These are phyloP conservation scores for Exophiala sp. DNA, from an alignment of 2,329 filamentous ascomycete genomes.

Conservation along the genomic window DNA sequence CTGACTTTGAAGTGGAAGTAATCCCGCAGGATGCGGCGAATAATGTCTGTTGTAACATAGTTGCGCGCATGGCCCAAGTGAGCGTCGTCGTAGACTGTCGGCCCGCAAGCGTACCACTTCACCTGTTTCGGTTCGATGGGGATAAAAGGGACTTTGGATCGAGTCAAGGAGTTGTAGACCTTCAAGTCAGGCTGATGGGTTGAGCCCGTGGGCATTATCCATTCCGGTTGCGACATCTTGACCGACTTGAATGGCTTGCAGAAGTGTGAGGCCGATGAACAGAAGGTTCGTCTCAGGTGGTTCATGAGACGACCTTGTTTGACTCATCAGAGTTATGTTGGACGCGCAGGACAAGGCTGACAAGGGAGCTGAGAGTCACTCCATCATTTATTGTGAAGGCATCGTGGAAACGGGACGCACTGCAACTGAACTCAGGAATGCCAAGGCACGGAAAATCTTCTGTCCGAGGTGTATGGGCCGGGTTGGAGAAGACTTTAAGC, in stretches of 20 bases:
- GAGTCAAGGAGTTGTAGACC: constrained; percentile 74
- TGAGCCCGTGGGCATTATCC: constrained; percentile 39
- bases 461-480: too few relatives aligned
- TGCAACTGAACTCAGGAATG: neutral
- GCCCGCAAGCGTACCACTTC: constrained; percentile 84
- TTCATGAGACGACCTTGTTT: constrained; percentile 15
- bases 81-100: constrained; percentile 76
- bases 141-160: constrained; percentile 66
- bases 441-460: too few relatives aligned
- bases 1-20: constrained; percentile 78
- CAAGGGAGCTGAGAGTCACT: constrained; percentile 3
- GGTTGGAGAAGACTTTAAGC: too few relatives aligned
- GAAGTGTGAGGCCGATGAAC: constrained; percentile 11
- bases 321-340: constrained; percentile 11
- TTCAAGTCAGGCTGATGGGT: constrained; percentile 53
- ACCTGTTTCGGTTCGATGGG: constrained; percentile 64
- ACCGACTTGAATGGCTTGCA: constrained; percentile 12
- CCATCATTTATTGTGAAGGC: neutral
- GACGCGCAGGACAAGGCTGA: neutral
- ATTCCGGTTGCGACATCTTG: constrained; percentile 38
- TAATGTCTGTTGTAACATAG: constrained; percentile 85
- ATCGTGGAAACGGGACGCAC: too few relatives aligned
- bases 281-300: constrained; percentile 18
- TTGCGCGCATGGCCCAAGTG: constrained; percentile 81
- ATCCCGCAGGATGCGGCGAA: constrained; percentile 72